Evolutionary conservation across 2,329 filamentous ascomycete species (phyloP).

Genomic region (Hymenoscyphus linearis): DNA sequence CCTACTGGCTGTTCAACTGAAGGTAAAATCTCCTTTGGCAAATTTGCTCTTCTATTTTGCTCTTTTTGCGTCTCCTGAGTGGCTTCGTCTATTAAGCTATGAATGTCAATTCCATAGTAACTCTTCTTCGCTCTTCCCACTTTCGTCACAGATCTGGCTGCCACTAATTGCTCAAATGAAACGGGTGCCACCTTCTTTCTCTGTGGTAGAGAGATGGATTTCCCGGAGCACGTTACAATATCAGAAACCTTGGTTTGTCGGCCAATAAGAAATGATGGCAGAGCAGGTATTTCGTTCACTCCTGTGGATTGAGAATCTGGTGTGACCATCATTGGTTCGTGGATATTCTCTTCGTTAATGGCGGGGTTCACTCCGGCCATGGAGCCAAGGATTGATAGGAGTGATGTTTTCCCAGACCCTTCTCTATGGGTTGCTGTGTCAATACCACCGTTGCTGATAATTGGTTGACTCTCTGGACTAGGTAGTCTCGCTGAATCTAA

Average conservation of each 20-base stretch:
- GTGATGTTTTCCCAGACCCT: background rate
- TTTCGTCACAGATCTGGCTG: constrained; percentile 59
- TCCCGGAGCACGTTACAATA: constrained; percentile 40
- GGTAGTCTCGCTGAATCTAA: constrained; percentile 29
- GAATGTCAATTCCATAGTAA: constrained; percentile 92
- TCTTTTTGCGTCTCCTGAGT: constrained; percentile 40
- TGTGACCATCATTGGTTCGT: constrained; percentile 1
- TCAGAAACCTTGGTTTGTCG: constrained; percentile 18
- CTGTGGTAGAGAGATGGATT: constrained; percentile 48
- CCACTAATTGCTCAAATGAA: constrained; percentile 63
- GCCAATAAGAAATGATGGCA: constrained; percentile 23
- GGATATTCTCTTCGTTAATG: background rate
- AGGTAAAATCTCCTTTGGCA: constrained; percentile 32
- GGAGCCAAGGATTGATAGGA: constrained; percentile 4
- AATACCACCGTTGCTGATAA: background rate
- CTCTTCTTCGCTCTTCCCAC: constrained; percentile 65
- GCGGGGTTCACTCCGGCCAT: background rate
- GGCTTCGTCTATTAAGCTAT: constrained; percentile 70
- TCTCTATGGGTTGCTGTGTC: background rate
- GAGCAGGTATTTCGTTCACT: constrained; percentile 1
- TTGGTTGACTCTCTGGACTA: constrained; percentile 6
- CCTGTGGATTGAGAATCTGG: background rate
- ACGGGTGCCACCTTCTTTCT: constrained; percentile 42
- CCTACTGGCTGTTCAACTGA: constrained; percentile 35
- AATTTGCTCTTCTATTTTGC: constrained; percentile 39